Conservation (phyloP, 208 protist genomes). For the Leishmania mexicana region DNA sequence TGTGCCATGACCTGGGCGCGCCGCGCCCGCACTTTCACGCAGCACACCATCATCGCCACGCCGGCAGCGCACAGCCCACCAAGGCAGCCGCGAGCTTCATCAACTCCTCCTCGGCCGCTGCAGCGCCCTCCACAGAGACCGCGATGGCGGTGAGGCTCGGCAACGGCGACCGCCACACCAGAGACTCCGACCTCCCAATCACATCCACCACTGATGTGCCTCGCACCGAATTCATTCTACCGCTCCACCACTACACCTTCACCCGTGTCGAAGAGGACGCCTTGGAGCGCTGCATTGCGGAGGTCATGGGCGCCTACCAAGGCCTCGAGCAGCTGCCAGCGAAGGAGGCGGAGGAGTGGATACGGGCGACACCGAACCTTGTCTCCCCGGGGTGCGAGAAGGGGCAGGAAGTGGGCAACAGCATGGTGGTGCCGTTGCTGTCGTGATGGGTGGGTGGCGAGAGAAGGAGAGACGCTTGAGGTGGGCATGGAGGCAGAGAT, state of each 20-base stretch:
- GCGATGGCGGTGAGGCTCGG: background rate
- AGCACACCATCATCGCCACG: background rate
- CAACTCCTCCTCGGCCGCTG: background rate
- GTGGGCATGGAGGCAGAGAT: background rate
- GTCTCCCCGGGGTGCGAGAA: background rate
- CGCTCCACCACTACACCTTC: slow-evolving; percentile 55
- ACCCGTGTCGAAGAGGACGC: slow-evolving; percentile 42
- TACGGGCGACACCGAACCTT: background rate
- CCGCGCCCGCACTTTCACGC: slow-evolving; percentile 26
- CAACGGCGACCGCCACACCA: background rate
- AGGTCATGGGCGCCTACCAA: slow-evolving; percentile 44
- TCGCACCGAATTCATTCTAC: slow-evolving; percentile 32
- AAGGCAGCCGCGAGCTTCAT: background rate
- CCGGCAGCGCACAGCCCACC: background rate
- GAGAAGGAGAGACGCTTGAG: background rate
- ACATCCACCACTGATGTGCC: background rate
- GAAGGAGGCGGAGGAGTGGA: slow-evolving; percentile 30
- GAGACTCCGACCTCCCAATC: background rate
- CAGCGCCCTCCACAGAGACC: background rate
- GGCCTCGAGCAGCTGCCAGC: slow-evolving; percentile 30
- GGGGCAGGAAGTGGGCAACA: background rate
- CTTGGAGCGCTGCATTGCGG: slow-evolving; percentile 51
- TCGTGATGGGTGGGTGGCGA: background rate
- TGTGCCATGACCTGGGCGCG: slow-evolving; percentile 24
- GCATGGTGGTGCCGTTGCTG: background rate